These are phyloP conservation scores for Malania oleifera DNA, from an alignment of 164 flowering plant species.

Conservation along the genomic window DNA sequence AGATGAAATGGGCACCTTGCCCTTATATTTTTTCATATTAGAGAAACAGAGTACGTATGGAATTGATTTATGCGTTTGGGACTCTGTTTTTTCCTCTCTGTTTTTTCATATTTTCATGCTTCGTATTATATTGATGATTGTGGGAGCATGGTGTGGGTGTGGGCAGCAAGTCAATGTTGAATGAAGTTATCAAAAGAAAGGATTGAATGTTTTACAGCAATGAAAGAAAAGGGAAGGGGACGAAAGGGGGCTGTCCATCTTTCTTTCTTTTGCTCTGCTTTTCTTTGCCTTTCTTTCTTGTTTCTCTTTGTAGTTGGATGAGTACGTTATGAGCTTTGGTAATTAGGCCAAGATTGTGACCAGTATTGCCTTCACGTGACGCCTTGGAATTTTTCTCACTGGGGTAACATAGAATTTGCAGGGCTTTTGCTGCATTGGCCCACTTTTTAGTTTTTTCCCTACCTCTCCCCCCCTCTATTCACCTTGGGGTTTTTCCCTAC, in stretches of 20 bases:
- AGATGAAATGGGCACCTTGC: background rate
- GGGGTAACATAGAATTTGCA: constrained; percentile 24
- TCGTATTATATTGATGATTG: too few species aligned
- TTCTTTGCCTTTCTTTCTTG: background rate
- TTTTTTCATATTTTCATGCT: too few species aligned
- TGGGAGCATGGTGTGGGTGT: background rate
- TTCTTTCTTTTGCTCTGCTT: constrained; percentile 16
- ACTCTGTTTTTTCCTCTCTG: too few species aligned
- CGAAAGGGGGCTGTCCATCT: constrained; percentile 12
- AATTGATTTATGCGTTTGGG: too few species aligned
- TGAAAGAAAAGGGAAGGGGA: constrained; percentile 20
- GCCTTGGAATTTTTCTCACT: constrained; percentile 29
- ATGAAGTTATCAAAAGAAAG: constrained; percentile 17
- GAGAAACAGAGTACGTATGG: background rate
- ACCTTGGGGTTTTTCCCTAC: too few species aligned
- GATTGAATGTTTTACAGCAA: constrained; percentile 24
- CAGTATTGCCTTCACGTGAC: constrained; percentile 43
- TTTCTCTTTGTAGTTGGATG: constrained; percentile 6
- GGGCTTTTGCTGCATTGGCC: constrained; percentile 29
- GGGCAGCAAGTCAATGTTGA: background rate
- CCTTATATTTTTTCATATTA: background rate
- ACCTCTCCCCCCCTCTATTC: constrained; percentile 2
- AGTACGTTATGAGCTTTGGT: constrained; percentile 29
- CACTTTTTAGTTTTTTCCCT: background rate
- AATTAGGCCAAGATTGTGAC: constrained; percentile 27